Percentiles rank a stretch among this genome's conserved stretches.
Evolutionary conservation across 306 rosid genomes (phyloP).

Genomic region (Lathyrus sativus): DNA sequence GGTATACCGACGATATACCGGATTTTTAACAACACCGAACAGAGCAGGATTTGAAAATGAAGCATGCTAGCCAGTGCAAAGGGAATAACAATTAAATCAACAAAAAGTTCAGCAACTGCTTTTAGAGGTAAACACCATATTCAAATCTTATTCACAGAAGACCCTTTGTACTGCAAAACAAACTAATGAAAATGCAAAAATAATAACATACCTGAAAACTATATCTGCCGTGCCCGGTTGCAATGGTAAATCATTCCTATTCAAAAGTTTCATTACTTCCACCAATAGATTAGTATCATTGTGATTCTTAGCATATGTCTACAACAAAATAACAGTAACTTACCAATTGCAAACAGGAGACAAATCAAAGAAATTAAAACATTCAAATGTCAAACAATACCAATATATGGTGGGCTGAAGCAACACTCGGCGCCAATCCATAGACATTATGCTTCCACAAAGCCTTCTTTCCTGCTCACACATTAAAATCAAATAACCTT

Average conservation of each 20-base stretch:
- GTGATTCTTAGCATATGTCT: constrained; percentile 68
- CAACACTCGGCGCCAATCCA: constrained; percentile 73
- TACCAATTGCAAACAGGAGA: constrained; percentile 29
- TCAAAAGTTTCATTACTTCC: constrained; percentile 75
- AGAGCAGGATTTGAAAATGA: constrained; percentile 6
- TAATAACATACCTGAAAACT: constrained; percentile 67
- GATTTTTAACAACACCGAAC: no score
- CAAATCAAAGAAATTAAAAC: constrained; percentile 26
- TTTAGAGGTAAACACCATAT: constrained; percentile 8
- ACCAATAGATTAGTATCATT: constrained; percentile 69
- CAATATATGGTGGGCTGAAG: constrained; percentile 83
- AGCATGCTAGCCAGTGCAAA: neutral
- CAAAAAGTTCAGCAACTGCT: neutral
- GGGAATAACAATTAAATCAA: constrained; percentile 28
- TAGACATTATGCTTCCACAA: constrained; percentile 84
- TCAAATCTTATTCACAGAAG: constrained; percentile 6
- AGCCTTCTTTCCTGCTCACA: constrained; percentile 73
- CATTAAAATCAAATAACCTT: constrained; percentile 28
- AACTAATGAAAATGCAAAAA: constrained; percentile 13
- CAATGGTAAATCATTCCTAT: constrained; percentile 71
- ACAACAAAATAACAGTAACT: constrained; percentile 39
- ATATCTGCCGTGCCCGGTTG: constrained; percentile 98
- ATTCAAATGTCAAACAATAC: constrained; percentile 46
- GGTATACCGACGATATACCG: no score
- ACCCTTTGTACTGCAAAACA: constrained; percentile 20